Conservation (phyloP, 2,329 filamentous ascomycete genomes). For the Metarhizium brunneum region DNA sequence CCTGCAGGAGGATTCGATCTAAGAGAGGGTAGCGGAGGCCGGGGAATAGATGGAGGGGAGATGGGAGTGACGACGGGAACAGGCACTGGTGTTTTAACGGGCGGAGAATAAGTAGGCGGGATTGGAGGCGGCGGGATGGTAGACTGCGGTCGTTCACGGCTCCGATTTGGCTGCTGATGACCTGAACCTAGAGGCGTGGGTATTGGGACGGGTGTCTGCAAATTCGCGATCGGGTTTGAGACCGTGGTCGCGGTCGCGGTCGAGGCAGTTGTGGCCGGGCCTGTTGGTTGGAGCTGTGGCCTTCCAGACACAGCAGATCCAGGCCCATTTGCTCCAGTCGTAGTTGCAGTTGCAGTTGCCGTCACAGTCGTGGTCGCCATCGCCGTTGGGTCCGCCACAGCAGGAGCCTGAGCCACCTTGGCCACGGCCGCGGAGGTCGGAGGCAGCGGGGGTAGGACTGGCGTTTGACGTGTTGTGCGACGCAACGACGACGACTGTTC, state of each 20-base stretch:
- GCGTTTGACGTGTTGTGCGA: slow-evolving; percentile 31
- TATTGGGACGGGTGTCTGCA: slow-evolving; percentile 11
- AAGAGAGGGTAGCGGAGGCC: not conserved
- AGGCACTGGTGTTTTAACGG: slow-evolving; percentile 4
- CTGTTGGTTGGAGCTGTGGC: slow-evolving; percentile 1
- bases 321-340: not conserved
- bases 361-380: not conserved
- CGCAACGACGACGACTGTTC: slow-evolving; percentile 19
- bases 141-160: slow-evolving; percentile 10
- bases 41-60: slow-evolving; percentile 2
- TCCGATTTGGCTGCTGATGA: slow-evolving; percentile 10
- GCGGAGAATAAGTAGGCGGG: not conserved
- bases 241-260: slow-evolving; percentile 4
- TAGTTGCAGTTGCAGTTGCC: no score
- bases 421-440: slow-evolving; percentile 8
- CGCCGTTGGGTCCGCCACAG: slow-evolving; percentile 1
- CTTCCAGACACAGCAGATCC: not conserved
- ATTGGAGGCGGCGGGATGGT: not conserved
- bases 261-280: slow-evolving; percentile 2
- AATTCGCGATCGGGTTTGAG: slow-evolving; percentile 5
- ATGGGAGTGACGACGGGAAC: not conserved
- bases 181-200: slow-evolving; percentile 10
- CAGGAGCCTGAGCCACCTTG: slow-evolving; percentile 6
- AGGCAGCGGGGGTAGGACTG: slow-evolving; percentile 19
- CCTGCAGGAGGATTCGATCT: not conserved